Conservation (phyloP, 345 rosid species). For the Eucalyptus pauciflora region DNA sequence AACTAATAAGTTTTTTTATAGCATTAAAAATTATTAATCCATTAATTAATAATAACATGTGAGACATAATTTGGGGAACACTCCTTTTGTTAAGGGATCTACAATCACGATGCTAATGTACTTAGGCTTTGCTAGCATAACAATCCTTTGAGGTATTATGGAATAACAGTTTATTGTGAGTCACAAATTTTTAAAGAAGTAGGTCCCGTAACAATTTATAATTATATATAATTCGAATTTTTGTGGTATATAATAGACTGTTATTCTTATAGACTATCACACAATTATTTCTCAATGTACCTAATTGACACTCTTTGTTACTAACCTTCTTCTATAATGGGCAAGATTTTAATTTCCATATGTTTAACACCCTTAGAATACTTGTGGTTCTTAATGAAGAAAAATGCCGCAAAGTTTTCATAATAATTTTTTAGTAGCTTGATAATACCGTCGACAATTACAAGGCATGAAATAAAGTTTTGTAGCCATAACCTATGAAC, state of each 20-base stretch:
- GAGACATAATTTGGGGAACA: not conserved
- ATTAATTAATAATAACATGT: too few relatives aligned
- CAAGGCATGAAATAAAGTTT: not conserved
- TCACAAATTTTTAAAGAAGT: too few relatives aligned
- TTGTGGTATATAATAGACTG: too few relatives aligned
- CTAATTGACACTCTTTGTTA: not conserved
- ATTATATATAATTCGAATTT: too few relatives aligned
- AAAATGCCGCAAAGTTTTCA: not conserved
- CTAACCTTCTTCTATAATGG: not conserved
- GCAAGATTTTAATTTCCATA: not conserved
- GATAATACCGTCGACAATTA: not conserved
- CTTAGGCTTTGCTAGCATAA: too few relatives aligned
- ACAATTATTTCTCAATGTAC: too few relatives aligned
- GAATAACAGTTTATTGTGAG: fast-evolving
- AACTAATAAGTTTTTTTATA: too few relatives aligned
- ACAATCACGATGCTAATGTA: not conserved
- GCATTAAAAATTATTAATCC: not conserved
- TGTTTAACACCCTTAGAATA: not conserved
- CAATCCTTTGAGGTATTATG: fast-evolving
- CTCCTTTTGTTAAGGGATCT: not conserved
- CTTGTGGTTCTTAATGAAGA: not conserved
- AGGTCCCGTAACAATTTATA: fast-evolving
- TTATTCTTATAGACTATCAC: too few relatives aligned
- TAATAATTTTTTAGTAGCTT: not conserved
- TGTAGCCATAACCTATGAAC: not conserved